Percentiles rank a stretch among this genome's conserved stretches.
Conservation (phyloP, 305 asterid species). For the Fraxinus baroniana region DNA sequence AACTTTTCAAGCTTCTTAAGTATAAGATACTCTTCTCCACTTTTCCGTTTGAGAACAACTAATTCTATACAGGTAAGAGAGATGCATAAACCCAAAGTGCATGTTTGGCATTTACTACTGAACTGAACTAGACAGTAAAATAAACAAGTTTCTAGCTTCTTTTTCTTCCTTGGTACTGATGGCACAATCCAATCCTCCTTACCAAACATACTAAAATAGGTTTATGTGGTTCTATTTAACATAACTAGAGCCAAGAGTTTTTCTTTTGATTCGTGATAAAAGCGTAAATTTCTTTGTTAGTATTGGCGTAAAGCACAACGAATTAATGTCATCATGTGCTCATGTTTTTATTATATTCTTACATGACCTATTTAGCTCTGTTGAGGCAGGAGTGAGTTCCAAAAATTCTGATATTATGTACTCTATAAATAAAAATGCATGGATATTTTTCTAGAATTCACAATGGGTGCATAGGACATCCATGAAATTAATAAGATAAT, state of each 20-base stretch:
- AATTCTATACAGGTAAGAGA: conserved; percentile 66
- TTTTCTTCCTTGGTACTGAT: not conserved
- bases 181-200: not conserved
- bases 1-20: conserved; percentile 56
- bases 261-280: not conserved
- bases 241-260: not conserved
- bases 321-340: not conserved
- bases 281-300: not conserved
- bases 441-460: not conserved
- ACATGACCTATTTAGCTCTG: not conserved
- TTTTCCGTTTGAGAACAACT: conserved; percentile 74
- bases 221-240: not conserved
- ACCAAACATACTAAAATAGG: not conserved
- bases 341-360: not conserved
- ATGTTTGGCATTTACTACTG: not conserved
- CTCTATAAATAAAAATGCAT: not conserved
- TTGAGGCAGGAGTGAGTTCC: not conserved
- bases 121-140: not conserved
- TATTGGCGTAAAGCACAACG: not conserved
- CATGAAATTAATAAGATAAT: not conserved
- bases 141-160: not conserved
- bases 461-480: not conserved
- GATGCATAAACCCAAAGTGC: not conserved
- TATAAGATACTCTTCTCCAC: conserved; percentile 94
- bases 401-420: not conserved